Base-by-base conservation (phyloP, 31 red algal genomes). In the Asparagopsis taxiformis region DNA sequence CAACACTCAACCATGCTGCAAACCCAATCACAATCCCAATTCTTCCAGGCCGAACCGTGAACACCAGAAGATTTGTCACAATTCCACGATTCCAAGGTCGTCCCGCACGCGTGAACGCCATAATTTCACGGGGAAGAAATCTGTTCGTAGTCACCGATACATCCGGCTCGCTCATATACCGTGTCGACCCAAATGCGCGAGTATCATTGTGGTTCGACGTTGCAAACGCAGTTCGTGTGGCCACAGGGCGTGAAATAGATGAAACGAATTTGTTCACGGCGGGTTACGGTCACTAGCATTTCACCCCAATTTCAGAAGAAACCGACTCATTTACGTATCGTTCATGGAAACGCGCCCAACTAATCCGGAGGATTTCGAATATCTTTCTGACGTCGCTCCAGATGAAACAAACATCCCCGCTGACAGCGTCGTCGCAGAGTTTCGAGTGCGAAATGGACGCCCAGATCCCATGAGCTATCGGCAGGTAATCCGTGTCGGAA, bases 401-500 rank as follows among this genome's bases (percentile, higher is more conserved):
- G n/a, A n/a, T n/a, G 55, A 26, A 7, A 30, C 6, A 5, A 7
- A 58, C 19, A 58, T 30, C 19, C 5, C 9, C 5, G 55, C 55
- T 58, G 55, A 58, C 26, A 58, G 22, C 19, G 26, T 58, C 7
- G 9, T 58, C 8, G 26, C 19, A 8, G 55, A 58, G 19, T 58
- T 6, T 6, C 6, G 8, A 58, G 7, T 58, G 5, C 55, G 6
- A 26, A 6, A 26, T 7, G 26, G 26, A 58, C 6, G 8, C 6
- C 19, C 26, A 26, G n/a, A 26, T 30, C 26, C 55, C 6, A 5
- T 6, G 5, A 58, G 22, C 20, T 71, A 82, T 51, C 50, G 66
- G 3, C 23, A 50, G 16, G 22, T 82, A 16, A 71, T 82, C 24
- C 63, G 77, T 19, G 55, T 82, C n/a, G 77, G 66, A 15, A 71